A percentile compares a stretch with the other conserved stretches of the same genome.
phyloP scores from a whole-genome alignment of 192 early-diverging fungal genomes.

The Backusella macrospora region DNA sequence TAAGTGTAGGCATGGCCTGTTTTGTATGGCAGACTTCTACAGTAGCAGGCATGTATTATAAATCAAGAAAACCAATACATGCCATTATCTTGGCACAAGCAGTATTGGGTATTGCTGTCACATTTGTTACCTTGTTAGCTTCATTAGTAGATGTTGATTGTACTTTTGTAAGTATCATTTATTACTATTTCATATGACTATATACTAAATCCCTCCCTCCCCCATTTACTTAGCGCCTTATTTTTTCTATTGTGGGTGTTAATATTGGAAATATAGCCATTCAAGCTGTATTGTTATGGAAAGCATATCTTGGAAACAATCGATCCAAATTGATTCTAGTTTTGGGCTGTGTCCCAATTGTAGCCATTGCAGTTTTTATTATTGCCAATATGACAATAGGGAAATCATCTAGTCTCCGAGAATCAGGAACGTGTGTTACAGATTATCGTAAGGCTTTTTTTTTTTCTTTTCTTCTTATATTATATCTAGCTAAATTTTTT shows the following conservation, averaged over 20 bases:
- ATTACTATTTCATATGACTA: too few relatives aligned
- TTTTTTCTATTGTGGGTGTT: conserved; percentile 37
- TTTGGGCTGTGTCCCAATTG: conserved; percentile 20
- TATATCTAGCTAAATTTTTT: not conserved
- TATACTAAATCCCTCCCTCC: too few relatives aligned
- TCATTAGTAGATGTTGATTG: conserved; percentile 27
- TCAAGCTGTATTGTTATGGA: conserved; percentile 35
- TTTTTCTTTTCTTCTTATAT: not conserved
- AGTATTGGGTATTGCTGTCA: conserved; percentile 24
- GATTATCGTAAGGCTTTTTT: conserved; percentile 32
- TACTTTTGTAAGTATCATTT: conserved; percentile 41
- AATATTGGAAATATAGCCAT: conserved; percentile 36
- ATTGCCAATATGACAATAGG: conserved; percentile 28
- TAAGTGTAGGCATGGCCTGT: conserved; percentile 32
- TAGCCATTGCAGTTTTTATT: conserved; percentile 32
- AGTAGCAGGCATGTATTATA: conserved; percentile 18
- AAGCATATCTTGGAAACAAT: conserved; percentile 38
- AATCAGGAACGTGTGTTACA: conserved; percentile 23
- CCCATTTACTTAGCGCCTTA: conserved; percentile 29
- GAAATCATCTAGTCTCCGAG: conserved; percentile 13
- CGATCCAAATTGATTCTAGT: conserved; percentile 32
- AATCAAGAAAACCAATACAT: conserved; percentile 30
- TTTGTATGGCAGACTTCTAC: conserved; percentile 36
- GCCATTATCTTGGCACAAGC: conserved; percentile 31
- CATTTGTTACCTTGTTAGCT: conserved; percentile 34